Base-by-base conservation (phyloP, 1,284 basidiomycete species). In the Ceratorhiza oryzae-sativae region DNA sequence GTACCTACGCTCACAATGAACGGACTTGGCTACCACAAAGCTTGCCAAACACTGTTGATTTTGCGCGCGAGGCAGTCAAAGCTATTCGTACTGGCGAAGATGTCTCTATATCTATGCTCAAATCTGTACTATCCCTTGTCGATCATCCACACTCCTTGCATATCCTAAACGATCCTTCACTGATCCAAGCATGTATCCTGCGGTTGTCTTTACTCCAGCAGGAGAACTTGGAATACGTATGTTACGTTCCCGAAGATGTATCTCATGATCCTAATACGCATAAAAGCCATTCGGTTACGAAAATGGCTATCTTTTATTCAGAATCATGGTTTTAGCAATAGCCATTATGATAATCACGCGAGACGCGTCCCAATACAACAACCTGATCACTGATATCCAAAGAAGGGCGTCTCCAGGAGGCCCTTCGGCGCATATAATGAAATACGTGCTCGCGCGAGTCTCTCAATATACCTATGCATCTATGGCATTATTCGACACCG, bases 251-350 rank as follows among this genome's bases (percentile, higher is more conserved):
- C 9, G 4, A 15, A n/a, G n/a, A n/a, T n/a, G n/a, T n/a, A n/a
- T n/a, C n/a, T n/a, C n/a, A n/a, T n/a, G n/a, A n/a, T 30, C 13
- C 41, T 42, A 23, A 20, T 23, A 6, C 18, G 20, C 23, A 10
- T 23, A 12, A 45, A 3, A 61, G 59, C 59, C 59, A 9, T 61
- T 61, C 20, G 41, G 59, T 1, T 27, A 61, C 27, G 59, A 61
- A 42, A 18, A n/a, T 2, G 59, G 59, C 1, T 61, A 61, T 25
- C 27, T 61, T 12, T 45, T 41, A 8, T 61, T 61, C 23, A 4
- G 59, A 36, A 45, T 45, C 9, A 23, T 61, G 6, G 41, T 61
- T 41, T 15, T 61, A 4, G 13, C 39, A 10, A 27, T 45, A 15
- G 39, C n/a, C 12, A 25, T 61, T 9, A 9, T 30, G 20, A 20